Conservation (phyloP, 2,329 filamentous ascomycete species). For the Phoma sp. region DNA sequence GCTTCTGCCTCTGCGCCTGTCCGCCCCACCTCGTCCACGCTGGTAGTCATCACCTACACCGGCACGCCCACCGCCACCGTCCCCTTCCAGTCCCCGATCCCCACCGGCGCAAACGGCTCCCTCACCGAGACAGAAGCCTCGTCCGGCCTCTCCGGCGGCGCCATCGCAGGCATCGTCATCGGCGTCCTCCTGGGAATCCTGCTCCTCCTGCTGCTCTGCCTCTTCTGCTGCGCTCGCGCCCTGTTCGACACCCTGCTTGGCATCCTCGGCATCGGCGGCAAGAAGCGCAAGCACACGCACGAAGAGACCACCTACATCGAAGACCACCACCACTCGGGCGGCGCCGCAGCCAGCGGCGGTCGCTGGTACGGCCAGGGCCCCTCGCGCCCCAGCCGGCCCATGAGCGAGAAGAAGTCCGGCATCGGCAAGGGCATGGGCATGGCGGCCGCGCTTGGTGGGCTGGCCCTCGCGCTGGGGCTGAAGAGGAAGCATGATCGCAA, state of each 20-base stretch:
- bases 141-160: conserved; percentile 67
- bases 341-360: conserved; percentile 60
- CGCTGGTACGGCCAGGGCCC: conserved; percentile 57
- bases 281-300: conserved; percentile 52
- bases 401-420: conserved; percentile 43
- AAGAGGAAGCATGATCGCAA: conserved; percentile 51
- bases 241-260: conserved; percentile 66
- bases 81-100: conserved; percentile 60
- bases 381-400: conserved; percentile 42
- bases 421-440: conserved; percentile 47
- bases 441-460: conserved; percentile 51
- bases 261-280: conserved; percentile 66
- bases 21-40: conserved; percentile 60
- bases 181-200: conserved; percentile 71
- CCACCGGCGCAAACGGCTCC: conserved; percentile 57
- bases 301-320: conserved; percentile 70
- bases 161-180: conserved; percentile 82
- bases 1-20: conserved; percentile 58
- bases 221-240: conserved; percentile 67
- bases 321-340: conserved; percentile 64
- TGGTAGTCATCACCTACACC: conserved; percentile 57
- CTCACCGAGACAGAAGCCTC: conserved; percentile 38
- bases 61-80: conserved; percentile 54
- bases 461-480: conserved; percentile 54
- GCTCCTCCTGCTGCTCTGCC: conserved; percentile 73